Evolutionary conservation across 2,329 filamentous ascomycete species (phyloP), one percentile per base, ranked within the genome.

Genomic region (Alternaria solani): DNA sequence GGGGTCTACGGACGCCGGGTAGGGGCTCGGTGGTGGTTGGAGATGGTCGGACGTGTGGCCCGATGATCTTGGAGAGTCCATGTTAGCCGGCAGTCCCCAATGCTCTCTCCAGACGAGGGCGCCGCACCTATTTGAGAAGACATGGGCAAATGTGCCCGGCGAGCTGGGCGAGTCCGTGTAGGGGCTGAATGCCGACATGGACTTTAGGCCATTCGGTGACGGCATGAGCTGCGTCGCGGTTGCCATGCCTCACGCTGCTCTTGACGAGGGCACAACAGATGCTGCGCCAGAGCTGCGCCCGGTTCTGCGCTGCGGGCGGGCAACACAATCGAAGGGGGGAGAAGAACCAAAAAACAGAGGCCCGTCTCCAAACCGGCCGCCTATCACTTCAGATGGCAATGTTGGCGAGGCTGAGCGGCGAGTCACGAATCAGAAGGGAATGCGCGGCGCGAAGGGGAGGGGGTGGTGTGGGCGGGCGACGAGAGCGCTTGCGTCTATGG

Each of bases 1-100:
- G 9, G 92, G 92, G 41, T 92, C 91, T 54, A 93, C 89, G 66
- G 63, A 90, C 84, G 79, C 88, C 85, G 75, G 86, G 78, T 82
- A 90, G 30, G 82, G 83, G 64, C 81, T 83, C 16, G 79, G 77
- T 38, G 81, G 82, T 41, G 81, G 82, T 44, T 80, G 74, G 52
- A 84, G 78, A 67, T 81, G 81, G 71, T 83, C 81, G 58, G 75
- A 79, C n/a, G 73, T 71, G 80, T 83, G 75, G 42, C 34, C 51
- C 57, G 80, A 81, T 53, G 81, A 79, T 70, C 82, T 81, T 69
- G 51, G 66, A 44, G 64, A 66, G 53, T 68, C 65, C 74, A 75
- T 61, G 58, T 78, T 72, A 75, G 67, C 69, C 64, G 55, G 62
- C 49, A 42, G 14, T 51, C 39, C 28, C 34, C 51, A 48, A 34